Conservation (phyloP, 2,329 filamentous ascomycete species). For the Sordariomycetes sp. region DNA sequence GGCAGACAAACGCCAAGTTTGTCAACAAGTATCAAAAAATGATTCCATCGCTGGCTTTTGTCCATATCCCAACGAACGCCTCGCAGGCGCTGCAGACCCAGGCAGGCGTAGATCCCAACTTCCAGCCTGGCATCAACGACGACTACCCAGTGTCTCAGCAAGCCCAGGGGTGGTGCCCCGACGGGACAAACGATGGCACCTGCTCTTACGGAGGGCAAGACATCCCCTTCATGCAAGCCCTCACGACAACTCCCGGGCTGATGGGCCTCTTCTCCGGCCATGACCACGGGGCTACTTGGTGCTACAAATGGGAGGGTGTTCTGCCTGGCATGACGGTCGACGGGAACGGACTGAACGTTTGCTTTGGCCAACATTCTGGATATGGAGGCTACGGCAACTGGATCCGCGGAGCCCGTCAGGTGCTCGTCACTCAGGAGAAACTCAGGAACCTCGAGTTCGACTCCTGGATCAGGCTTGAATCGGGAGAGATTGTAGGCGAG, state of each 20-base stretch:
- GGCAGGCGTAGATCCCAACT: constrained; percentile 21
- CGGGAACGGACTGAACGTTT: constrained; percentile 37
- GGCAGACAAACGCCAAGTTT: constrained; percentile 14
- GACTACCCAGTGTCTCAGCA: constrained; percentile 30
- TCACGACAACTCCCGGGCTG: constrained; percentile 44
- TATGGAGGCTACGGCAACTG: constrained; percentile 62
- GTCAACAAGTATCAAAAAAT: constrained; percentile 17
- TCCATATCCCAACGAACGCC: constrained; percentile 37
- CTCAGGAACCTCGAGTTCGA: constrained; percentile 33
- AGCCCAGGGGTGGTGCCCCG: constrained; percentile 33
- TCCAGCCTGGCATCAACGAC: constrained; percentile 35
- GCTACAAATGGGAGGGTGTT: constrained; percentile 35
- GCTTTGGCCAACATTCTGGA: constrained; percentile 57
- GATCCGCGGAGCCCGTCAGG: constrained; percentile 50
- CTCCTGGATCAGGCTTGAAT: constrained; percentile 54
- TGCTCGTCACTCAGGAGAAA: constrained; percentile 34
- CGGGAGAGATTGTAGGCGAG: constrained; percentile 37
- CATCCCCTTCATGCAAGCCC: constrained; percentile 51
- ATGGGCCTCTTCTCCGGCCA: constrained; percentile 55
- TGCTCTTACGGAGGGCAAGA: constrained; percentile 43
- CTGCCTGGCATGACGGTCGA: constrained; percentile 21
- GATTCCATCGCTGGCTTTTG: constrained; percentile 37
- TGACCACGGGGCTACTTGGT: constrained; percentile 56
- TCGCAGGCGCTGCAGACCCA: constrained; percentile 27
- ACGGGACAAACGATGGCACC: constrained; percentile 24